phyloP scores from a whole-genome alignment of 768 basidiomycete species.

The Podaxis sp. region DNA sequence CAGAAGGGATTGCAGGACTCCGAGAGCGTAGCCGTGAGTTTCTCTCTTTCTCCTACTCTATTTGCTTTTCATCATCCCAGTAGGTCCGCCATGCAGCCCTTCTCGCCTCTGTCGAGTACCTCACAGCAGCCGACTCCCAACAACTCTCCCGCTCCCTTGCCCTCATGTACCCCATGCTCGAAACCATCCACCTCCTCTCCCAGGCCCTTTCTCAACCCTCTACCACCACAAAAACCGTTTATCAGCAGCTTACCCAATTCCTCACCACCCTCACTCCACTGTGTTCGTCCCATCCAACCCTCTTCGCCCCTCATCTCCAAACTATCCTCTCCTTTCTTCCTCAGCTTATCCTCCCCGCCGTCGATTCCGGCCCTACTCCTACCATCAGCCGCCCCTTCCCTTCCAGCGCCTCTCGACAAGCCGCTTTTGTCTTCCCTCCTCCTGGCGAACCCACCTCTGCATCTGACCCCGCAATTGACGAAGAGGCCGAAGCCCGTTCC shows the following conservation, averaged over 20 bases:
- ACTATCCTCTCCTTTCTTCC: slow-evolving; percentile 69
- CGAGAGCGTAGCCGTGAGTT: slow-evolving; percentile 53
- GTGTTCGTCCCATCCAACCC: slow-evolving; percentile 55
- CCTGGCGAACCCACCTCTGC: slow-evolving; percentile 21
- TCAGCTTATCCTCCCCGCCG: slow-evolving; percentile 58
- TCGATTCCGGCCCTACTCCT: slow-evolving; percentile 46
- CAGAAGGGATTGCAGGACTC: slow-evolving; percentile 65
- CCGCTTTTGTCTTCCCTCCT: slow-evolving; percentile 38
- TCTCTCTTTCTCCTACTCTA: neutral
- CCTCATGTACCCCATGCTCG: slow-evolving; percentile 68
- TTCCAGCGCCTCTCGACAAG: slow-evolving; percentile 23
- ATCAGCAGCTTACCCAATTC: slow-evolving; percentile 56
- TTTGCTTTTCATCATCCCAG: slow-evolving; percentile 1
- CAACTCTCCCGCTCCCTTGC: slow-evolving; percentile 59
- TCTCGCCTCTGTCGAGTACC: slow-evolving; percentile 63
- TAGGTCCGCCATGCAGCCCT: slow-evolving; percentile 75
- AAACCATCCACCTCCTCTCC: slow-evolving; percentile 59
- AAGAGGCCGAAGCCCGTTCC: slow-evolving; percentile 61
- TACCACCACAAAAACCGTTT: slow-evolving; percentile 26
- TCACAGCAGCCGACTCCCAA: slow-evolving; percentile 53
- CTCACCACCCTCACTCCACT: slow-evolving; percentile 68
- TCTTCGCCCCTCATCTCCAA: slow-evolving; percentile 73
- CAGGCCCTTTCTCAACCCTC: slow-evolving; percentile 29
- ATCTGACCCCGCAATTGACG: slow-evolving; percentile 33
- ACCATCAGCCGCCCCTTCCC: slow-evolving; percentile 45